Base-by-base conservation (phyloP, 768 basidiomycete genomes). In the Mycena galopus region DNA sequence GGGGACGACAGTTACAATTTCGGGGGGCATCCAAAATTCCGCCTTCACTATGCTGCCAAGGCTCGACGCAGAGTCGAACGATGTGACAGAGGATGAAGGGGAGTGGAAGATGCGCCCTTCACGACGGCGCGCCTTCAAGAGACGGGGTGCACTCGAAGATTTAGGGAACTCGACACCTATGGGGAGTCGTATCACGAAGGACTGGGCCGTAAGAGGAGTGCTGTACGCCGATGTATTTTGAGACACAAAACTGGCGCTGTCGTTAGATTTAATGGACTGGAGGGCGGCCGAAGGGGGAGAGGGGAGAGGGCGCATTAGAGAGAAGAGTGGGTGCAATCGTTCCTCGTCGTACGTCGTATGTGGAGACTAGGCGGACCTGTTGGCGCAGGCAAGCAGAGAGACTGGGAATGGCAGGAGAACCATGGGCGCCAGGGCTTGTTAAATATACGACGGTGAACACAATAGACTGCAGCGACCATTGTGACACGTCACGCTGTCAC, bases 51-150 rank as follows among this genome's bases (percentile, higher is more conserved):
- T 51, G 67, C 62, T 65, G 56, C 64, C 57, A 33, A 58, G 42
- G 57, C 61, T 55, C 2, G 75, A 67, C 23, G 64, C 32, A 2
- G 78, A 75, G 14, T 74, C 76, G 23, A 74, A 29, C 9, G 75
- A 75, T 21, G 75, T 71, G 4, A 72, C 55, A 25, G 78, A 80
- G 2, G 72, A 71, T 16, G 77, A 67, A 30, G 74, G 70, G 2
- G 76, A 76, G 42, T 76, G 73, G 35, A 79, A 78, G 25, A 78
- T 62, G 30, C 72, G 74, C 16, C 78, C 77, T 58, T 73, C 77
- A 1, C 78, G 73, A 27, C 77, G 75, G 30, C 77, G 79, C 8
- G 71, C 66, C 32, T 75, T 79, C 39, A 33, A 39, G 16, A 55
- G 53, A 30, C 74, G 74, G 11, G 73, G 69, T 2, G 32, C 70